Conservation (phyloP, 1,139 yeast genomes). For the Taphrina pruni region DNA sequence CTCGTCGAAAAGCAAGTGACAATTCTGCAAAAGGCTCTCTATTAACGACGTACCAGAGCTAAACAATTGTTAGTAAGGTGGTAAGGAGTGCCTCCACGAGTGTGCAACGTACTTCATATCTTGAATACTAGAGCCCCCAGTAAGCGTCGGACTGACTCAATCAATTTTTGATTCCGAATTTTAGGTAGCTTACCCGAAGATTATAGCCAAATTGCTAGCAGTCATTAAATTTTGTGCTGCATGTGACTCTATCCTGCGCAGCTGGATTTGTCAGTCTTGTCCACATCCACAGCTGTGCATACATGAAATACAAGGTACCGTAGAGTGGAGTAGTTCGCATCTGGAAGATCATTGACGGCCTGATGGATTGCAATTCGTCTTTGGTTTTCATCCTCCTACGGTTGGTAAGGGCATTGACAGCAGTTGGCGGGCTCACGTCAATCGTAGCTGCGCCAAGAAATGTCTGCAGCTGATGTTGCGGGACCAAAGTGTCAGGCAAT, state of each 20-base stretch:
- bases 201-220: constrained; percentile 74
- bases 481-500: constrained; percentile 79
- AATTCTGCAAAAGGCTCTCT: constrained; percentile 16
- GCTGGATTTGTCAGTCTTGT: not conserved
- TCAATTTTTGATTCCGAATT: not conserved
- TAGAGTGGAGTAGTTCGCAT: constrained; percentile 91
- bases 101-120: not conserved
- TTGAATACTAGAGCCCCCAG: not conserved
- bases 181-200: constrained; percentile 69
- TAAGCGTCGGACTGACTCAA: constrained; percentile 8
- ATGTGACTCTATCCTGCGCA: constrained; percentile 61
- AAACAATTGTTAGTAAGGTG: not conserved
- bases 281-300: constrained; percentile 55
- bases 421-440: constrained; percentile 44
- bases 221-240: constrained; percentile 79
- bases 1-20: constrained; percentile 19
- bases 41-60: constrained; percentile 8
- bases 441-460: constrained; percentile 80
- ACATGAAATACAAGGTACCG: constrained; percentile 84
- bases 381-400: constrained; percentile 57
- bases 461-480: constrained; percentile 71
- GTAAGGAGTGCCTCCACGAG: not conserved
- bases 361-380: constrained; percentile 81
- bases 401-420: not conserved
- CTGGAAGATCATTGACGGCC: constrained; percentile 85